Base-by-base conservation (phyloP, 2,329 filamentous ascomycete species). In the Colletotrichum liriopes region DNA sequence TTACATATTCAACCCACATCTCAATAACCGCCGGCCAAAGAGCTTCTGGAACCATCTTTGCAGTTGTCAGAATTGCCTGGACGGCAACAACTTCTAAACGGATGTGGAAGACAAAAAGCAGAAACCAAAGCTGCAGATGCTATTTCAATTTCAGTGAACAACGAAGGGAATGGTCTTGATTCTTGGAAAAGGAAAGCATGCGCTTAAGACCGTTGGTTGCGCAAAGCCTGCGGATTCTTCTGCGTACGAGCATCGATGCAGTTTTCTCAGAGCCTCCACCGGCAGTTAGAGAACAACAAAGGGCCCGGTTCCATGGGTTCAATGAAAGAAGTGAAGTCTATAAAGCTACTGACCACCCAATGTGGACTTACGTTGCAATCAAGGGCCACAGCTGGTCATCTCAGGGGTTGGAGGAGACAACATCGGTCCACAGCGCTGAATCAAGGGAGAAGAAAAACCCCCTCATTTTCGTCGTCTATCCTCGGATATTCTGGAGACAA, bases 1-100 rank as follows among this genome's bases (percentile, higher is more conserved):
- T 45, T 18, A 32, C 56, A 62, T 71, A 71, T 37, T 71, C 68
- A 14, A 67, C 68, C 68, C 68, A 71, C 68, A 71, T 67, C 68
- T 71, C 68, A 58, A 67, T 71, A 47, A 67, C 68, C 39, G 68
- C 39, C 5, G 68, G 56, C 68, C 49, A 51, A 14, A 71, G 51
- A 26, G 37, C 18, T 7, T 61, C 63, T 12, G 68, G 56, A 16
- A 71, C 68, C 68, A 67, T 67, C 5, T n/a, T 62, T 23, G 64
- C 64, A 35, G 64, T 5, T 67, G 47, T 66, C 41, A 43, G 45
- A 32, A 29, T 54, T 26, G 16, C 20, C 54, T 55, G 37, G n/a
- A 23, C 37, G 23, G 4, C 39, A 16, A 43, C 55, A 26, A 6
- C n/a, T 58, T 11, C 37, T 43, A 11, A 29, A 58, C 4, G 23